Evolutionary conservation across 2,329 filamentous ascomycete species (phyloP).

Genomic region (Sclerotiophoma versabilis): DNA sequence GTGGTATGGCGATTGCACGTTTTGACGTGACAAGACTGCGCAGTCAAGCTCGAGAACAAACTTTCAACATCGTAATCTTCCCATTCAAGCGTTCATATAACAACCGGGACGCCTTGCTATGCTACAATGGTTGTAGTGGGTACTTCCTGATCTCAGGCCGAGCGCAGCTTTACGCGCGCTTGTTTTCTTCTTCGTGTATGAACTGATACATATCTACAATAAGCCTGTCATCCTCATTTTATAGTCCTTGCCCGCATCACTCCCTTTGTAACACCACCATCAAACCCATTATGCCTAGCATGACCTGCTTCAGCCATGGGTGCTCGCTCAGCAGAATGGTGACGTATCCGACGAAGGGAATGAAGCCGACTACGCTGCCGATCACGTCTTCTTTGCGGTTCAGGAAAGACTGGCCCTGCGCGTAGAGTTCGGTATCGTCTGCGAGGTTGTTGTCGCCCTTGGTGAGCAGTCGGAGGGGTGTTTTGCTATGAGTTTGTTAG

Average conservation of each 20-base stretch:
- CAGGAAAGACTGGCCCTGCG: slow-evolving; percentile 84
- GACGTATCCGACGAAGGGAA: slow-evolving; percentile 95
- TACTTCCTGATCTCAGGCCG: not conserved
- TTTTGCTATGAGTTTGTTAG: slow-evolving; percentile 43
- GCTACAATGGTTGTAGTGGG: not conserved
- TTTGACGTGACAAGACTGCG: no score
- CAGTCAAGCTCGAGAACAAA: no score
- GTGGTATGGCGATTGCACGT: no score
- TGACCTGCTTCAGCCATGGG: slow-evolving; percentile 94
- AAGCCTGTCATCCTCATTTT: not conserved
- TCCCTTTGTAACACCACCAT: slow-evolving; percentile 93
- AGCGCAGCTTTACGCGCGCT: not conserved
- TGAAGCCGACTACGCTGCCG: slow-evolving; percentile 88
- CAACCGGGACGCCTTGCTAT: slow-evolving; percentile 16
- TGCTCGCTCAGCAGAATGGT: slow-evolving; percentile 95
- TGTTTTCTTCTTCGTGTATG: not conserved
- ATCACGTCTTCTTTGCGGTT: slow-evolving; percentile 85
- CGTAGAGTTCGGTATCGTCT: slow-evolving; percentile 92
- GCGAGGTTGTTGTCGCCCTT: slow-evolving; percentile 97
- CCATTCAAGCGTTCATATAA: not conserved
- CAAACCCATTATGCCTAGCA: slow-evolving; percentile 93
- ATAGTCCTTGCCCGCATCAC: slow-evolving; percentile 50
- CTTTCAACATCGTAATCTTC: no score
- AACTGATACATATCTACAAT: not conserved
- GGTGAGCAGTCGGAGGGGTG: slow-evolving; percentile 75